These are phyloP conservation scores for Arachnomyces sp. DNA, from an alignment of 2,329 filamentous ascomycete genomes.

Conservation along the genomic window DNA sequence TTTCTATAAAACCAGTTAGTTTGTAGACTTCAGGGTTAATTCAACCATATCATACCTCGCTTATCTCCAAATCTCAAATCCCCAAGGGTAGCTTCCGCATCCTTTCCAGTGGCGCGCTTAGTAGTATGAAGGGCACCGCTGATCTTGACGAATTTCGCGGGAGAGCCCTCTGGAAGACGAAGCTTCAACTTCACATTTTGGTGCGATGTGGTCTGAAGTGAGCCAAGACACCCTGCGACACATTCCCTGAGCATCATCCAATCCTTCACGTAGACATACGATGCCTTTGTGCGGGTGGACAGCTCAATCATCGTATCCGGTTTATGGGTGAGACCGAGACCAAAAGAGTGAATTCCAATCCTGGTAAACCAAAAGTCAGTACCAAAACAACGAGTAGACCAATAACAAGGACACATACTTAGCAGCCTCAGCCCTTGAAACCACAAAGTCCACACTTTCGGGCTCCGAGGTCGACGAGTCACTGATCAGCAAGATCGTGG, in stretches of 20 bases:
- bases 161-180: slow-evolving; percentile 87
- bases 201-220: slow-evolving; percentile 90
- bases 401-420: slow-evolving; percentile 55
- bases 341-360: slow-evolving; percentile 94
- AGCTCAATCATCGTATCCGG: slow-evolving; percentile 98
- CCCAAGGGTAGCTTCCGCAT: slow-evolving; percentile 85
- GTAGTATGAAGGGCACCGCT: slow-evolving; percentile 93
- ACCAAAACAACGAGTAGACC: slow-evolving; percentile 1
- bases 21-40: not conserved
- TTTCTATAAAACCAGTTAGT: slow-evolving; percentile 48
- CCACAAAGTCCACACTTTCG: slow-evolving; percentile 95
- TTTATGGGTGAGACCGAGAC: slow-evolving; percentile 92
- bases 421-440: slow-evolving; percentile 90
- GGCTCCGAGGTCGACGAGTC: slow-evolving; percentile 91
- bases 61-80: slow-evolving; percentile 95
- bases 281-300: slow-evolving; percentile 89
- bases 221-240: slow-evolving; percentile 83
- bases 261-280: slow-evolving; percentile 97
- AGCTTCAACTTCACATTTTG: slow-evolving; percentile 97
- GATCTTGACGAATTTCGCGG: slow-evolving; percentile 97
- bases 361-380: slow-evolving; percentile 36
- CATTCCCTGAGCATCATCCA: slow-evolving; percentile 99
- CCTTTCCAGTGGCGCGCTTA: slow-evolving; percentile 87
- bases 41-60: slow-evolving; percentile 38
- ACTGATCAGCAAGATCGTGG: slow-evolving; percentile 92